A percentile compares a stretch with the other conserved stretches of the same genome.
These are phyloP conservation scores for Arthrocladium fulminans DNA, from an alignment of 2,329 filamentous ascomycete genomes.

Conservation along the genomic window DNA sequence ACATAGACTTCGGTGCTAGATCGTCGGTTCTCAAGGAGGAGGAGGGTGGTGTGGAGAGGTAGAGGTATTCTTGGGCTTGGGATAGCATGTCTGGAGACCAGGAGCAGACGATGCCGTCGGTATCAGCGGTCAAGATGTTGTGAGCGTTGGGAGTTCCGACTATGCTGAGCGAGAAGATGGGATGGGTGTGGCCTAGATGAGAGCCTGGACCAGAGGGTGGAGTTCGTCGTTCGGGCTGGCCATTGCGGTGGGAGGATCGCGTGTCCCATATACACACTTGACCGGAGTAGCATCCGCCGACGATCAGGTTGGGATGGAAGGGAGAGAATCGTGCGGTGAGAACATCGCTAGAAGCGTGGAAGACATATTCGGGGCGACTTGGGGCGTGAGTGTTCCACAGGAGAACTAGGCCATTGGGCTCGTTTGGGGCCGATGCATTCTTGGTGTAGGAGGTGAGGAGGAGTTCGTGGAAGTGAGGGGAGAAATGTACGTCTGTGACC, in stretches of 20 bases:
- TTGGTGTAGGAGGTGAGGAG: constrained; percentile 94
- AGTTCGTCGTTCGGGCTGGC: constrained; percentile 81
- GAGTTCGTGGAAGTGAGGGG: constrained; percentile 78
- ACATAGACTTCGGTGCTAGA: constrained; percentile 85
- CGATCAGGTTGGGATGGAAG: constrained; percentile 91
- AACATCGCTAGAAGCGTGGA: constrained; percentile 92
- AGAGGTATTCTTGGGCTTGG: constrained; percentile 87
- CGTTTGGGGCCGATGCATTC: constrained; percentile 87
- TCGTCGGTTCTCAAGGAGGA: constrained; percentile 72
- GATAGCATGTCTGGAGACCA: constrained; percentile 98
- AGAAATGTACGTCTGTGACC: constrained; percentile 93
- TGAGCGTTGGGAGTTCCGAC: constrained; percentile 94
- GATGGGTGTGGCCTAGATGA: constrained; percentile 71
- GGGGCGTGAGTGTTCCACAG: constrained; percentile 97
- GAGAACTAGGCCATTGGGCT: constrained; percentile 86
- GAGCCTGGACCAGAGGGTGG: constrained; percentile 72
- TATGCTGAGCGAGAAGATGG: constrained; percentile 89
- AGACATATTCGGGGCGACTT: constrained; percentile 88
- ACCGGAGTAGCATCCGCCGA: constrained; percentile 92
- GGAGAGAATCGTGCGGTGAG: constrained; percentile 96
- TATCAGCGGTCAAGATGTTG: constrained; percentile 95
- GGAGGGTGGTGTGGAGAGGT: constrained; percentile 74
- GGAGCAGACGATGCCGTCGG: constrained; percentile 90
- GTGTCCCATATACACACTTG: constrained; percentile 98
- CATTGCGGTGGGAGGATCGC: constrained; percentile 60